Base-by-base conservation (phyloP, 768 basidiomycete species). In the Xerocomellus dryophilus region DNA sequence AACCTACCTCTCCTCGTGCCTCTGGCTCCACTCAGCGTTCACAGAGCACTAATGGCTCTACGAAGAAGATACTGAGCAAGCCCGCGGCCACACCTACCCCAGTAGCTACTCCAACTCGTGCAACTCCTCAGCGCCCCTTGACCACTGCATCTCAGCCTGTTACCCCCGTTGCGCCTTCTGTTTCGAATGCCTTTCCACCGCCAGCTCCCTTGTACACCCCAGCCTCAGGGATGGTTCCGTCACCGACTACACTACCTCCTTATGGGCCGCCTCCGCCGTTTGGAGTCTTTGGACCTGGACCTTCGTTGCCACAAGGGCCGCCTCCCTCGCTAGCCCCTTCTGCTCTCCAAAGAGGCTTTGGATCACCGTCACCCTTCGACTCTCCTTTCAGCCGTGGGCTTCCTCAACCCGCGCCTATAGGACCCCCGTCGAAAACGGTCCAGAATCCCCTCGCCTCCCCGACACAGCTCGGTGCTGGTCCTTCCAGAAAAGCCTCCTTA, bases 41-140 rank as follows among this genome's bases (percentile, higher is more conserved):
- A 29, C 76, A 76, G 9, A 76, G 75, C 35, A 75, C 72, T 36
- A 80, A 78, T 57, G 75, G 78, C 20, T 67, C 71, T 15, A 65
- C 77, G 43, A 89, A 88, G 79, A 89, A 87, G 76, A 80, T 78
- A 51, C 72, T 78, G 63, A 80, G 73, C 64, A 87, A 85, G 68
- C 66, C 72, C 15, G 49, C 66, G 15, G 47, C 68, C 18, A 50
- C 66, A 17, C 67, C 76, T 54, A 54, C 70, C 2, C 51, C 56
- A 51, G 63, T 35, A 63, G 73, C 47, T 65, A 75, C 57, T 59
- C 58, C 71, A 5, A 71, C 64, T 41, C 73, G 74, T 41, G 67
- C 72, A 31, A 73, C 69, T 41, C 72, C 73, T 20, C 73, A 74
- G 38, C 73, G 72, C 15, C 59, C 69, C 5, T 61, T 73, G 38